These are phyloP conservation scores for Albophoma yamanashiensis DNA, from an alignment of 2,329 filamentous ascomycete species.

Conservation along the genomic window DNA sequence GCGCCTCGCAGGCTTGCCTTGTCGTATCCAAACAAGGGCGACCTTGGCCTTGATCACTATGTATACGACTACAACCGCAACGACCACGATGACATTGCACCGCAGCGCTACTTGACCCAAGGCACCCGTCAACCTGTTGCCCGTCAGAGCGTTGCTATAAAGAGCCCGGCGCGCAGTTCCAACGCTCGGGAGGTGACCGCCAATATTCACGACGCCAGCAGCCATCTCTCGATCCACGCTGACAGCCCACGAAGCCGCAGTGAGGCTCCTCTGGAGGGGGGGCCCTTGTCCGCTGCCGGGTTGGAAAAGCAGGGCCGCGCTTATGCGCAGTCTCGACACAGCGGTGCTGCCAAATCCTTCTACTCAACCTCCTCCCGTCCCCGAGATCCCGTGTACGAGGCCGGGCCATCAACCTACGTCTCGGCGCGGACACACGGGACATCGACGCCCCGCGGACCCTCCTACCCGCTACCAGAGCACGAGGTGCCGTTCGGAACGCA, in stretches of 20 bases:
- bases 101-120: background rate
- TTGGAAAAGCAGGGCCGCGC: background rate
- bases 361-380: background rate
- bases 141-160: background rate
- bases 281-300: background rate
- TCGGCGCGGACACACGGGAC: background rate
- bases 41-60: background rate
- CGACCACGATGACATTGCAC: background rate
- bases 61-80: background rate
- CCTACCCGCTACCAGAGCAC: background rate
- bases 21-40: background rate
- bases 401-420: background rate
- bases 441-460: background rate
- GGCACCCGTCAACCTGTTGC: background rate
- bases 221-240: background rate
- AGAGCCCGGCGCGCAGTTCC: background rate
- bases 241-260: background rate
- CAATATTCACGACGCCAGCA: background rate
- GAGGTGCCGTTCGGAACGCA: background rate
- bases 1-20: background rate
- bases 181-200: background rate
- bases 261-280: background rate
- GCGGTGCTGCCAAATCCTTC: background rate
- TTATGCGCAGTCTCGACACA: background rate
- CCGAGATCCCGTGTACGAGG: background rate